phyloP scores from a whole-genome alignment of 2,329 filamentous ascomycete genomes.

The Chrysoporthe deuterocubensis region DNA sequence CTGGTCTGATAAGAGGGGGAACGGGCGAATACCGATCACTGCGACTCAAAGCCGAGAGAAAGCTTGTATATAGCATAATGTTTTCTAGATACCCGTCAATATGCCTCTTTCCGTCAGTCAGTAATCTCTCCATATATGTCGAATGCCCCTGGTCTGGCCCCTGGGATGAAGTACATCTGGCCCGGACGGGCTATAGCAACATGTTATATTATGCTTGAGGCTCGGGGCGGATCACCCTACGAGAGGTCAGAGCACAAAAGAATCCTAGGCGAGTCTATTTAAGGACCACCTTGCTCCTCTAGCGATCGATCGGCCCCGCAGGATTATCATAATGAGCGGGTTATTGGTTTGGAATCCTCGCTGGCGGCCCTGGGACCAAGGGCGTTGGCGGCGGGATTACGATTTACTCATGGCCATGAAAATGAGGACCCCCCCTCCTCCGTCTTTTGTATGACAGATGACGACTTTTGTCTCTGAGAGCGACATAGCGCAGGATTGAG shows the following conservation, averaged over 20 bases:
- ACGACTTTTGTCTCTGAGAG: too few species aligned
- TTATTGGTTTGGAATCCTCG: too few species aligned
- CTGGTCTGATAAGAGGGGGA: not conserved
- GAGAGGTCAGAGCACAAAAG: not conserved
- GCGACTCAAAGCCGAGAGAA: conserved; percentile 15
- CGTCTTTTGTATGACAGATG: too few species aligned
- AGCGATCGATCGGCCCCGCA: too few species aligned
- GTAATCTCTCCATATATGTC: not conserved
- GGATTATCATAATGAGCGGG: too few species aligned
- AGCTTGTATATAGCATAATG: conserved; percentile 29
- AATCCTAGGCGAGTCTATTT: not conserved
- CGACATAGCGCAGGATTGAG: too few species aligned
- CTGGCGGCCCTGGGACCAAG: too few species aligned
- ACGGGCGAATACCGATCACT: not conserved
- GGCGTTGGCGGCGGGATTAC: too few species aligned
- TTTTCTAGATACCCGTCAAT: conserved; percentile 28
- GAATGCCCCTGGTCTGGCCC: not conserved
- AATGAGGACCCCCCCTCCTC: too few species aligned
- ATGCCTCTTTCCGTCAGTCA: conserved; percentile 13
- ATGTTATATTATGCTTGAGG: not conserved
- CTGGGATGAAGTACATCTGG: not conserved
- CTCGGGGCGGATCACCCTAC: not conserved
- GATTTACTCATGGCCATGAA: too few species aligned
- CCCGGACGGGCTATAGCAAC: not conserved
- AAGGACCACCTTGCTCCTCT: too few species aligned